A percentile compares a stretch with the other conserved stretches of the same genome.
phyloP scores from a whole-genome alignment of 2,329 filamentous ascomycete genomes.

The Cladosporium oxysporum region DNA sequence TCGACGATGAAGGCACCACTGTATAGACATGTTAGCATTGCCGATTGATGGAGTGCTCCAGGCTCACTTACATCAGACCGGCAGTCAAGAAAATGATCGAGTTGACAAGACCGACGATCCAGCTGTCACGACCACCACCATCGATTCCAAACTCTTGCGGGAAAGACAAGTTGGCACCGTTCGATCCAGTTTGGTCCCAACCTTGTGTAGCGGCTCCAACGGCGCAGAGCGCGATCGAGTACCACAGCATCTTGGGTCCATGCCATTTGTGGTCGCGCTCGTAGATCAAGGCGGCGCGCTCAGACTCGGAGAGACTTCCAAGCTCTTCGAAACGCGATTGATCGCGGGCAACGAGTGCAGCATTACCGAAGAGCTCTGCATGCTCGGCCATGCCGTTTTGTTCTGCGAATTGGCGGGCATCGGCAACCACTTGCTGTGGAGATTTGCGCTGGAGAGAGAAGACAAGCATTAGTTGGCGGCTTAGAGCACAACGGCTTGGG shows the following conservation, averaged over 20 bases:
- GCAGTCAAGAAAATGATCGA: slow-evolving; percentile 55
- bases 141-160: slow-evolving; percentile 31
- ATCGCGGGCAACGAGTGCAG: slow-evolving; percentile 71
- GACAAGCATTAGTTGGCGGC: slow-evolving; percentile 11
- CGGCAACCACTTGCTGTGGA: slow-evolving; percentile 34
- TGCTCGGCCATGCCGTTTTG: slow-evolving; percentile 40
- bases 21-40: neutral
- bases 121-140: slow-evolving; percentile 19
- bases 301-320: slow-evolving; percentile 59
- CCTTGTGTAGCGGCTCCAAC: slow-evolving; percentile 36
- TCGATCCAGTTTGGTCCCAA: slow-evolving; percentile 37
- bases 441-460: slow-evolving; percentile 34
- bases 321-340: slow-evolving; percentile 65
- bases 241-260: slow-evolving; percentile 62
- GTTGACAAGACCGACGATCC: slow-evolving; percentile 49
- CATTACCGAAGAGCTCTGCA: slow-evolving; percentile 40
- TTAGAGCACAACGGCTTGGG: neutral
- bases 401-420: slow-evolving; percentile 40
- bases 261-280: slow-evolving; percentile 70
- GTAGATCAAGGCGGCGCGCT: slow-evolving; percentile 60
- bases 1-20: slow-evolving; percentile 56
- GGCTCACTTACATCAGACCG: slow-evolving; percentile 34
- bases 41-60: neutral
- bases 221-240: slow-evolving; percentile 56
- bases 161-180: slow-evolving; percentile 36